Evolutionary conservation across 345 rosid species (phyloP).

Genomic region (Carallia brachiata): DNA sequence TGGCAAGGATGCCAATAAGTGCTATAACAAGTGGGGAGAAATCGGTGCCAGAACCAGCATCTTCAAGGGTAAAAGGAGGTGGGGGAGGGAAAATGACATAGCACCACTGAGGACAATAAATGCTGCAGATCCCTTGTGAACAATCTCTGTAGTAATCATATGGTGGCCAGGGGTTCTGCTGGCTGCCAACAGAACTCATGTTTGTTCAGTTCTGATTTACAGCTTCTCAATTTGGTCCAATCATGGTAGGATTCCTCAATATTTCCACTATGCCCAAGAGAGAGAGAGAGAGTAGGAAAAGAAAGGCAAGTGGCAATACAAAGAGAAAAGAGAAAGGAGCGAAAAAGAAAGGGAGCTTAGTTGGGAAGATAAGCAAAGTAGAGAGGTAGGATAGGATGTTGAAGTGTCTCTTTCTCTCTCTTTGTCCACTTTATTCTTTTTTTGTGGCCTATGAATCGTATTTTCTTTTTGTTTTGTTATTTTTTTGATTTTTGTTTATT

Average conservation of each 20-base stretch:
- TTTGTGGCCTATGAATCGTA: neutral
- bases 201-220: neutral
- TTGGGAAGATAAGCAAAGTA: conserved; percentile 40
- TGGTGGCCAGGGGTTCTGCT: conserved; percentile 52
- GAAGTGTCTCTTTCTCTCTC: conserved; percentile 19
- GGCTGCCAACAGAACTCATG: conserved; percentile 44
- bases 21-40: conserved; percentile 84
- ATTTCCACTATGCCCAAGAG: neutral
- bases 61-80: conserved; percentile 42
- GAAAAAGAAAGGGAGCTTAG: conserved; percentile 18
- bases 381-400: conserved; percentile 24
- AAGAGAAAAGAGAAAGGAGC: conserved; percentile 4
- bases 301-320: neutral
- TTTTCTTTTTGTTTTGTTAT: conserved; percentile 3
- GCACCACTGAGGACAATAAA: conserved; percentile 91
- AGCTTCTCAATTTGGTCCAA: conserved; percentile 9
- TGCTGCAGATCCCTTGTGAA: conserved; percentile 73
- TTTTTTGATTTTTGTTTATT: conserved; percentile 1
- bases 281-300: neutral
- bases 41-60: conserved; percentile 37
- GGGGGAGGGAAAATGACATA: conserved; percentile 80
- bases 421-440: conserved; percentile 26
- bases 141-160: conserved; percentile 63
- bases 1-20: conserved; percentile 63
- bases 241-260: too few relatives aligned